Evolutionary conservation across 2,329 filamentous ascomycete species (phyloP), one percentile per base, ranked within the genome.

Genomic region (Cytospora leucostoma): DNA sequence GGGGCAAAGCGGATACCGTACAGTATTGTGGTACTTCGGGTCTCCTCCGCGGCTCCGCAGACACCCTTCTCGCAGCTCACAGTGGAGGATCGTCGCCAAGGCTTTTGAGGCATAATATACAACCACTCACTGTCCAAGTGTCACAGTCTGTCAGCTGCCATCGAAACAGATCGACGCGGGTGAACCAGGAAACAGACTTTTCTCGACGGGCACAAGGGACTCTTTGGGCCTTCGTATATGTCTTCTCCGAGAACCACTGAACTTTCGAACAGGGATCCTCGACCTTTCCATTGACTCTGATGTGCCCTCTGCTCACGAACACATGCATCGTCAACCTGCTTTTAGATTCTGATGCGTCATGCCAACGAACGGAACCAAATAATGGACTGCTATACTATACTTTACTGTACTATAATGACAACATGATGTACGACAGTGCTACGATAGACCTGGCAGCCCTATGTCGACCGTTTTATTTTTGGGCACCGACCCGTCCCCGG

Each of bases 61-160:
- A 33, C 56, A 53, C 32, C 32, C 40, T n/a, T 17, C 51, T 44
- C 51, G 32, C 47, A 52, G 8, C 51, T 44, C 51, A 34, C 47
- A 52, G 8, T 37, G 53, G 51, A 61, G 51, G 59, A 61, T 61
- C 59, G 49, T 55, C 59, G 59, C 51, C 59, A 61, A 50, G 53
- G 40, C 47, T 44, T 55, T 52, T 55, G 44, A 47, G 44, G 44
- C 44, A 47, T 47, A 21, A 21, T 19, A 47, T 19, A 47, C 44
- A 12, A 21, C 44, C 59, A 61, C 55, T 52, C 54, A 38, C 10
- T 37, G 35, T 54, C 35, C 38, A 54, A 27, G 27, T 27, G 27
- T 27, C 27, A 4, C 27, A 4, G 27, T 8, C 50, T 38, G 10
- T 54, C 59, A 37, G 51, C 51, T 61, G 40, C 59, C 38, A 61